Evolutionary conservation across 495 filamentous ascomycete species (phyloP), one percentile per base, ranked within the genome.

Genomic region (Penicillium desertorum): DNA sequence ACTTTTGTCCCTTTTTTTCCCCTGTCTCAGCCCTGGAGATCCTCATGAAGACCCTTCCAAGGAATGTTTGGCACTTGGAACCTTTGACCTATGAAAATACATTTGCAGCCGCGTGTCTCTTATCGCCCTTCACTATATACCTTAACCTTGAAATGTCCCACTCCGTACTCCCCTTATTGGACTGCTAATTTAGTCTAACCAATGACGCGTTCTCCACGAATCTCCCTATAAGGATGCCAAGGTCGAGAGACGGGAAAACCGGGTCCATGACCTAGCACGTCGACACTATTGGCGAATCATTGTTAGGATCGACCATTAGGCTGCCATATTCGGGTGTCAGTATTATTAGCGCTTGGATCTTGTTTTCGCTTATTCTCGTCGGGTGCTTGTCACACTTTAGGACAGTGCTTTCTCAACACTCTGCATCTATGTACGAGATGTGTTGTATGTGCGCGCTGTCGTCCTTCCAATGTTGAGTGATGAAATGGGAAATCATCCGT

Each of bases 151-250:
- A 45, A 36, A n/a, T 37, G 30, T 10, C n/a, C 6, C 7, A 39
- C 30, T 34, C 30, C 10, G 4, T 9, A 39, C 30, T 34, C 11
- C 10, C 10, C 4, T 3, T 39, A 17, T 39, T 39, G 36, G 36
- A 17, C 36, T n/a, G n/a, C n/a, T n/a, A 39, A 39, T n/a, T n/a
- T n/a, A 39, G 9, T 39, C n/a, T 22, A 12, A 14, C 12, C 17
- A 56, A 60, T 65, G 57, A 65, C 63, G 63, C 63, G 54, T 60
- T 60, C 57, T 58, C 32, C 29, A n/a, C 12, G 41, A 34, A 32
- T 62, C 22, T 54, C 57, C 57, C 44, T 49, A 57, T 57, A 48
- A 53, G 54, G 56, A 50, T 60, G 58, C 57, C 51, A 59, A 59
- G 56, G 5, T 23, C 43, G 37, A 53, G 20, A 45, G 30, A 16